A percentile compares a stretch with the other conserved stretches of the same genome.
phyloP scores from a whole-genome alignment of 2,329 filamentous ascomycete species.

The Claviceps sp. region DNA sequence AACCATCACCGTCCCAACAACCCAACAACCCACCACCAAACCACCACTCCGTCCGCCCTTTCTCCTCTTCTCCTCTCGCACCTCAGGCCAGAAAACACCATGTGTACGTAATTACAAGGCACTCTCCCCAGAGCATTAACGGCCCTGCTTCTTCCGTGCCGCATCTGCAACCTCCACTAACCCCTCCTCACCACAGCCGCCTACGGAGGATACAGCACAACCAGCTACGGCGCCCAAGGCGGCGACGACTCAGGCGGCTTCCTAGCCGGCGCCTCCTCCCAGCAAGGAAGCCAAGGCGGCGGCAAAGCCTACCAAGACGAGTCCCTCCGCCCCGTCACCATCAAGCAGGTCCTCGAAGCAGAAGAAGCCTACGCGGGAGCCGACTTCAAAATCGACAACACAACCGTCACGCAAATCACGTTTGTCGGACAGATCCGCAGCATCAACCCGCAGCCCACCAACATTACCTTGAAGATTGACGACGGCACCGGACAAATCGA shows the following conservation, averaged over 20 bases:
- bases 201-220: conserved; percentile 35
- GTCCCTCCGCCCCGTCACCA: conserved; percentile 81
- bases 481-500: conserved; percentile 90
- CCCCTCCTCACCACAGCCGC: conserved; percentile 22
- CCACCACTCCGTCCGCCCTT: not conserved
- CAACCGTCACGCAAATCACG: conserved; percentile 56
- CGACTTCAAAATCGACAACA: conserved; percentile 73
- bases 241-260: conserved; percentile 51
- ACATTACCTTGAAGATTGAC: conserved; percentile 85
- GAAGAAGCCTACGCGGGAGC: conserved; percentile 58
- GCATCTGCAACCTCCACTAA: no score
- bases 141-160: not conserved
- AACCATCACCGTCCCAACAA: conserved; percentile 1
- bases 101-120: not conserved
- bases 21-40: conserved; percentile 9
- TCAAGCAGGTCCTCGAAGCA: conserved; percentile 85
- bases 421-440: conserved; percentile 85
- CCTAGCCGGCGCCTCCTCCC: conserved; percentile 44
- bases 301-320: conserved; percentile 58
- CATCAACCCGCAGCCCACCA: conserved; percentile 76
- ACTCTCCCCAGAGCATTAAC: conserved; percentile 3
- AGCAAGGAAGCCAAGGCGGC: conserved; percentile 41
- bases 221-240: conserved; percentile 38
- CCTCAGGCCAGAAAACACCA: not conserved
- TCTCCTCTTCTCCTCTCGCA: not conserved